These are phyloP conservation scores for Cerioporus squamosus DNA, from an alignment of 1,284 basidiomycete genomes.

Conservation along the genomic window DNA sequence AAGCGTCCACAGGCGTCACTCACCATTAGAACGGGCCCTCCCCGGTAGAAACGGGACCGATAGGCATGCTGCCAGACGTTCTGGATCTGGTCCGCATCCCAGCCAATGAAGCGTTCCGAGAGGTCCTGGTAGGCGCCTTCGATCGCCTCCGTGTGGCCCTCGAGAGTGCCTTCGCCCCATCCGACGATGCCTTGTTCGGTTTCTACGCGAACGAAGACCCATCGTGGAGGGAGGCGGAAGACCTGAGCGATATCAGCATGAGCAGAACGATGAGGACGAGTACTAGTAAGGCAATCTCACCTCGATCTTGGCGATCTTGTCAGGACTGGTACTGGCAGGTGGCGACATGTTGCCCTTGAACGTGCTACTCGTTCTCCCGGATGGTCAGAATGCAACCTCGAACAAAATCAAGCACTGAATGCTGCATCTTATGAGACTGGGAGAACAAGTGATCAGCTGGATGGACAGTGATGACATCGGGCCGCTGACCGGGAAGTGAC, in stretches of 20 bases:
- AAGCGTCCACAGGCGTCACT: neutral
- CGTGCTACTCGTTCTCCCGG: too few relatives aligned
- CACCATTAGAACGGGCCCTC: slow-evolving; percentile 76
- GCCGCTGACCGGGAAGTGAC: too few relatives aligned
- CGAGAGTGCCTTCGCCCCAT: slow-evolving; percentile 71
- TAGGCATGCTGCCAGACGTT: slow-evolving; percentile 75
- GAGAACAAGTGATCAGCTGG: too few relatives aligned
- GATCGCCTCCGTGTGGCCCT: slow-evolving; percentile 78
- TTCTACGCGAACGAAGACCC: slow-evolving; percentile 79
- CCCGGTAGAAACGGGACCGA: slow-evolving; percentile 73
- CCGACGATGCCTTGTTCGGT: slow-evolving; percentile 71
- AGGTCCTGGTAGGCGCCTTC: slow-evolving; percentile 74
- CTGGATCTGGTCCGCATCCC: slow-evolving; percentile 72
- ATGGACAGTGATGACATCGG: too few relatives aligned
- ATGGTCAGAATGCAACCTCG: neutral
- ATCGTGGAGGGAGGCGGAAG: slow-evolving; percentile 76
- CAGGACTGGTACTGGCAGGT: slow-evolving; percentile 9
- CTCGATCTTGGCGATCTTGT: slow-evolving; percentile 29
- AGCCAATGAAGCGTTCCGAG: slow-evolving; percentile 63
- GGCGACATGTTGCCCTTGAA: neutral
- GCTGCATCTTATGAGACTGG: too few relatives aligned
- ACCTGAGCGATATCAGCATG: slow-evolving; percentile 35
- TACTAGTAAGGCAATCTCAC: slow-evolving; percentile 1
- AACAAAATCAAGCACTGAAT: too few relatives aligned
- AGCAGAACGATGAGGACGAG: neutral